Base-by-base conservation (phyloP, 306 rosid species). In the Acacia confusa region DNA sequence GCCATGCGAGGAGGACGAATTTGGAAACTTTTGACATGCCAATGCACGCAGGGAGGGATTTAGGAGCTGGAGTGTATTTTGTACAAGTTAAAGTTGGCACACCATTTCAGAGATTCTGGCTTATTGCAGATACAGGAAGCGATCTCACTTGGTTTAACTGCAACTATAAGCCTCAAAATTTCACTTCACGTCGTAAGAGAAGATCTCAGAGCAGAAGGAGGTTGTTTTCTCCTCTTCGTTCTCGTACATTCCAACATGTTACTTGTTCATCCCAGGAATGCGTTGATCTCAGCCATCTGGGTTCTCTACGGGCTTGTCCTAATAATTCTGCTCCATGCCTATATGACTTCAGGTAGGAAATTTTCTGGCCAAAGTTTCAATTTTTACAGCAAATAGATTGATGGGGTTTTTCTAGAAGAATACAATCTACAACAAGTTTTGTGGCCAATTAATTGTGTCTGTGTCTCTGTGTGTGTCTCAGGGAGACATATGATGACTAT, bases 61-160 rank as follows among this genome's bases (percentile, higher is more conserved):
- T 27, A 53, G 90, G 88, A 0, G 30, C 34, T 16, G 97, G 97
- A 0, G 86, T 87, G 85, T 95, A 93, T 67, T 88, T 95, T 43
- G 94, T 87, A 2, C 63, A 85, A 7, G 85, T 95, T 3, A 75
- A 74, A 64, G 85, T 95, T 1, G 99, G 99, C 6, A 85, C 91
- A 5, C 98, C 99, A 0, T 71, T 78, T 0, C 94, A 92, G 81
- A 82, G 3, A 0, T 84, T 92, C 58, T 55, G 89, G 91, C 63
- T 95, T 65, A 72, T 86, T 20, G 98, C 88, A 0, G 96, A 93
- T n/a, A 87, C 98, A 0, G 99, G 92, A 1, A 93, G 92, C 57
- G 98, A 95, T 15, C 79, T 95, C 57, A 92, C 94, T 1, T 95
- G 99, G 99, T 38, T 90, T 63, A 89, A 88, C 2, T 90, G 92